These are phyloP conservation scores for Lasiosphaeria miniovina DNA, from an alignment of 495 filamentous ascomycete species.

Conservation along the genomic window DNA sequence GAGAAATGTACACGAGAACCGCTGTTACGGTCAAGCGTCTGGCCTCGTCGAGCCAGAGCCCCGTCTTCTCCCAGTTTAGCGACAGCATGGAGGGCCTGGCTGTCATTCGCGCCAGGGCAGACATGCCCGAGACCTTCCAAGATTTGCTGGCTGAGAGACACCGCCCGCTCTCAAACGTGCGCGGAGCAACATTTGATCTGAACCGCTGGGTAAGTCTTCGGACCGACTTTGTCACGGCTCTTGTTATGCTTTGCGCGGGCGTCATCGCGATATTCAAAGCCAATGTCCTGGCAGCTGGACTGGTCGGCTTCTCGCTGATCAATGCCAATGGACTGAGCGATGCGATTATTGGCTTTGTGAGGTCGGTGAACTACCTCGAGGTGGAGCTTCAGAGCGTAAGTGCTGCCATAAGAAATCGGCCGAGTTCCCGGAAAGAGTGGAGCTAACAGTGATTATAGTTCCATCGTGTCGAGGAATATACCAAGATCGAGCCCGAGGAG, in stretches of 20 bases:
- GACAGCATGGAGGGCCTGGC: conserved; percentile 47
- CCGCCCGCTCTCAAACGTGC: conserved; percentile 35
- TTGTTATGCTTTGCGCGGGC: conserved; percentile 44
- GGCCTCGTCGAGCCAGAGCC: conserved; percentile 44
- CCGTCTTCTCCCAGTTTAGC: conserved; percentile 50
- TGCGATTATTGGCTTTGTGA: conserved; percentile 43
- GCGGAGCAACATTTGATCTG: conserved; percentile 47
- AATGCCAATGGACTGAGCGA: conserved; percentile 49
- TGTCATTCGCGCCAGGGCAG: conserved; percentile 45
- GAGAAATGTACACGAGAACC: conserved; percentile 50
- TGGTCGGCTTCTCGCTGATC: conserved; percentile 49
- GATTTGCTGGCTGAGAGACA: conserved; percentile 42
- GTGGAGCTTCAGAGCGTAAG: conserved; percentile 47
- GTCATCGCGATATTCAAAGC: conserved; percentile 44
- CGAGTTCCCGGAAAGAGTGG: not conserved
- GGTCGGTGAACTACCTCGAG: conserved; percentile 48
- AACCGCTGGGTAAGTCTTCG: conserved; percentile 52
- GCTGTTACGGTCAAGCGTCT: conserved; percentile 45
- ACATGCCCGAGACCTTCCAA: conserved; percentile 45
- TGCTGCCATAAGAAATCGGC: not conserved
- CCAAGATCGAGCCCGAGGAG: conserved; percentile 44
- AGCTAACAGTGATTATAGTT: conserved; percentile 25
- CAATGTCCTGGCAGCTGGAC: conserved; percentile 40
- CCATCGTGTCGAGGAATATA: conserved; percentile 49
- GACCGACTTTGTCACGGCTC: conserved; percentile 46